These are phyloP conservation scores for Fraxinus platypoda DNA, from an alignment of 305 asterid genomes.

Conservation along the genomic window DNA sequence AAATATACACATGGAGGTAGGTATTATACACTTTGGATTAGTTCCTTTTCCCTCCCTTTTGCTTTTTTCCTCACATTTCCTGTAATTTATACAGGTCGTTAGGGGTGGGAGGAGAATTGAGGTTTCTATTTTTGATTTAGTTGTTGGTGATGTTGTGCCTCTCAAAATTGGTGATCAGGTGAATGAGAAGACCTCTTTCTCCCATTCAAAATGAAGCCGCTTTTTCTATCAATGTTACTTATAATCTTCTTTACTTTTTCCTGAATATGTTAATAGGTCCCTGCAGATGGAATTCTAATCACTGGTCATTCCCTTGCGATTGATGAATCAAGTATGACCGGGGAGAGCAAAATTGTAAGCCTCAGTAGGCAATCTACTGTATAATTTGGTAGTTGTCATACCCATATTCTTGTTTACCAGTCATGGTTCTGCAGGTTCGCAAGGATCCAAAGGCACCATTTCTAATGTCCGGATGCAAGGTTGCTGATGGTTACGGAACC, in stretches of 20 bases:
- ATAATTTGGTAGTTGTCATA: constrained; percentile 2
- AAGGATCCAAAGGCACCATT: constrained; percentile 83
- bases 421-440: constrained; percentile 53
- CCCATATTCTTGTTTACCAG: constrained; percentile 17
- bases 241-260: constrained; percentile 11
- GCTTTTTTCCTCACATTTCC: constrained; percentile 14
- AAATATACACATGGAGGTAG: constrained; percentile 89
- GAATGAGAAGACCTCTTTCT: constrained; percentile 8
- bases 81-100: constrained; percentile 56
- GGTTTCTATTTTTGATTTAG: constrained; percentile 82
- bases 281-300: constrained; percentile 89
- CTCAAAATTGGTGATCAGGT: constrained; percentile 99
- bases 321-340: constrained; percentile 99
- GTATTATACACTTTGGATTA: constrained; percentile 10
- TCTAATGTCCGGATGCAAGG: constrained; percentile 96
- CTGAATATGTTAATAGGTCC: constrained; percentile 48
- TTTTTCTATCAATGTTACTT: not conserved
- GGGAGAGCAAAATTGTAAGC: constrained; percentile 94
- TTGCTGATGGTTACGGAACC: constrained; percentile 92
- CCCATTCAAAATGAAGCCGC: not conserved
- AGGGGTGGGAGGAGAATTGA: constrained; percentile 75
- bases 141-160: constrained; percentile 91
- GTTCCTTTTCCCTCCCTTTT: not conserved
- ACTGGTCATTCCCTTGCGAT: constrained; percentile 80
- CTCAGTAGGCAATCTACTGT: constrained; percentile 16